phyloP scores from a whole-genome alignment of 306 rosid genomes.

The Vicia villosa region DNA sequence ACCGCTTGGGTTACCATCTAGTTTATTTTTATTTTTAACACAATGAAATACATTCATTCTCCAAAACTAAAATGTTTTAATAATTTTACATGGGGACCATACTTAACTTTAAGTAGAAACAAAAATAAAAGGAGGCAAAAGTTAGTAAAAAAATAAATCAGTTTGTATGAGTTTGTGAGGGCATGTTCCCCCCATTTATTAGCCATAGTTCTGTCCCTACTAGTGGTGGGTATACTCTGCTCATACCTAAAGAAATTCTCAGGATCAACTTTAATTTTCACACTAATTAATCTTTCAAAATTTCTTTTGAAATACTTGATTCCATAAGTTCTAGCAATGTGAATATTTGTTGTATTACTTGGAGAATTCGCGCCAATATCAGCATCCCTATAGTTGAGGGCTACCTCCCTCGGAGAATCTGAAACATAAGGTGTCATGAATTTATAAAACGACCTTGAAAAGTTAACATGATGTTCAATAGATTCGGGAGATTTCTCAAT shows the following conservation, averaged over 20 bases:
- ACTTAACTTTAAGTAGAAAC: too few relatives aligned
- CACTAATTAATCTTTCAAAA: slow-evolving; percentile 22
- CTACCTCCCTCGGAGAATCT: slow-evolving; percentile 10
- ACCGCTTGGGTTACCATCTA: too few relatives aligned
- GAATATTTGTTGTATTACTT: not conserved
- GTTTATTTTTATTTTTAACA: too few relatives aligned
- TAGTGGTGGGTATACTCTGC: slow-evolving; percentile 30
- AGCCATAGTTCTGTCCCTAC: too few relatives aligned
- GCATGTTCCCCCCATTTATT: too few relatives aligned
- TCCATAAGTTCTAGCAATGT: slow-evolving; percentile 5
- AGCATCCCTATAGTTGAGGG: slow-evolving; percentile 37
- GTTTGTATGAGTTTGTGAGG: too few relatives aligned
- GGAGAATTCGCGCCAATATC: slow-evolving; percentile 31
- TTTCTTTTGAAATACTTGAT: slow-evolving; percentile 17
- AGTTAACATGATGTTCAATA: not conserved
- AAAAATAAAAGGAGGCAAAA: too few relatives aligned
- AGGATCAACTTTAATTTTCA: slow-evolving; percentile 34
- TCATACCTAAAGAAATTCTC: slow-evolving; percentile 36
- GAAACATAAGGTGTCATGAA: not conserved
- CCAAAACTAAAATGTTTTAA: too few relatives aligned
- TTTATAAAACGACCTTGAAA: not conserved
- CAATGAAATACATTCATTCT: too few relatives aligned
- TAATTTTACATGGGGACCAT: too few relatives aligned
- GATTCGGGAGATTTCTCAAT: not conserved
- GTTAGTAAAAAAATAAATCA: too few relatives aligned